Conservation (phyloP, 192 early-diverging fungal genomes). For the Podila epicladia region DNA sequence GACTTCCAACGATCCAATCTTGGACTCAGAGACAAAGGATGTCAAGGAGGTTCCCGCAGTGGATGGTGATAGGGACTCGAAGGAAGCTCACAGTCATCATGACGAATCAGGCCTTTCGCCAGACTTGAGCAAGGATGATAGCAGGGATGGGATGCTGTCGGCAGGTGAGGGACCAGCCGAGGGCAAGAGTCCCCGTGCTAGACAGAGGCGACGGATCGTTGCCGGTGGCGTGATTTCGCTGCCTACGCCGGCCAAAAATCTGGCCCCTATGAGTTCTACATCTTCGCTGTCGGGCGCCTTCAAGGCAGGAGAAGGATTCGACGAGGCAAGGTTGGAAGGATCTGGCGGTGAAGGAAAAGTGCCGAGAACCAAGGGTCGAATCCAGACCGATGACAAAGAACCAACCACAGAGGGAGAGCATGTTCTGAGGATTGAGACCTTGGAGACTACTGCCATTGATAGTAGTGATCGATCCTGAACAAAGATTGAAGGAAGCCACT, state of each 20-base stretch:
- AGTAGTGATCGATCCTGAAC: no score
- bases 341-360: background rate
- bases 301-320: background rate
- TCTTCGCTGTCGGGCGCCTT: conserved; percentile 27
- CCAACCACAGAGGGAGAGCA: background rate
- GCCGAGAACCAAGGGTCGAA: background rate
- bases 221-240: conserved; percentile 38
- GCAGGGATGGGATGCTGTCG: background rate
- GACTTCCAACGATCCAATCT: conserved; percentile 2
- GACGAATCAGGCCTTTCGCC: background rate
- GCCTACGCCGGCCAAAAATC: conserved; percentile 1
- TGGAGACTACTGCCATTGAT: background rate
- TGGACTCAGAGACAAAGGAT: background rate
- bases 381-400: background rate
- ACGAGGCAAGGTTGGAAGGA: background rate
- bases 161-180: background rate
- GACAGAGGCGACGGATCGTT: conserved; percentile 25
- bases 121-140: background rate
- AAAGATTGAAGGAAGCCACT: no score
- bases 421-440: background rate
- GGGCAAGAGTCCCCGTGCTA: conserved; percentile 1
- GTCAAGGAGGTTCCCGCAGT: background rate
- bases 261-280: conserved; percentile 13
- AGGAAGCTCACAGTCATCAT: no score
- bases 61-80: background rate